Conservation (phyloP, 1,284 basidiomycete genomes). For the Pascua guehoae region DNA sequence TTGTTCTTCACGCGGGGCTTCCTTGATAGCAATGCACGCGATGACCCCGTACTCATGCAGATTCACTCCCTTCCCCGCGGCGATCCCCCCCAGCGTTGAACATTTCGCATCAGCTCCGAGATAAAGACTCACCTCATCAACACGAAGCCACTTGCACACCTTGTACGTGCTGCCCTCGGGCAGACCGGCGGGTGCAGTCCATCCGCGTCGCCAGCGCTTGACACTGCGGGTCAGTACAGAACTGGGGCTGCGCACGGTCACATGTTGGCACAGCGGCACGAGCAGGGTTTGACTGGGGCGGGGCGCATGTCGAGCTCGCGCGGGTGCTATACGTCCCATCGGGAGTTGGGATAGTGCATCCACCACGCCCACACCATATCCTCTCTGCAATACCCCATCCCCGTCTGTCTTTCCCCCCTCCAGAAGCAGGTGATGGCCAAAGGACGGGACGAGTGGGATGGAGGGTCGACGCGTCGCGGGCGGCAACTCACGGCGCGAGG, state of each 20-base stretch:
- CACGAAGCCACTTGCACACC: slow-evolving; percentile 21
- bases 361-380: too few species aligned
- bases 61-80: too few species aligned
- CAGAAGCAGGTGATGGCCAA: not conserved
- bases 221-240: slow-evolving; percentile 18
- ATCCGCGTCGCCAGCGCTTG: slow-evolving; percentile 36
- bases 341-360: too few species aligned
- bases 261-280: not conserved
- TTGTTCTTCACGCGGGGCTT: not conserved
- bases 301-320: not conserved
- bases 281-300: not conserved
- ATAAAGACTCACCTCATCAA: slow-evolving; percentile 14
- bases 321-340: too few species aligned
- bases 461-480: not conserved
- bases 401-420: not conserved
- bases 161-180: slow-evolving; percentile 36
- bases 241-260: too few species aligned
- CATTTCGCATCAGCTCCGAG: not conserved
- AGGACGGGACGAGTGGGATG: not conserved
- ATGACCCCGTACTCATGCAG: not conserved
- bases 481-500: slow-evolving; percentile 29
- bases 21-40: not conserved
- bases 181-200: slow-evolving; percentile 30
- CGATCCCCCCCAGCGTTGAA: not conserved
- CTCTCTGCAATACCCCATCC: too few species aligned